phyloP scores from a whole-genome alignment of 306 rosid species.

The Trichosanthes cucumerina region DNA sequence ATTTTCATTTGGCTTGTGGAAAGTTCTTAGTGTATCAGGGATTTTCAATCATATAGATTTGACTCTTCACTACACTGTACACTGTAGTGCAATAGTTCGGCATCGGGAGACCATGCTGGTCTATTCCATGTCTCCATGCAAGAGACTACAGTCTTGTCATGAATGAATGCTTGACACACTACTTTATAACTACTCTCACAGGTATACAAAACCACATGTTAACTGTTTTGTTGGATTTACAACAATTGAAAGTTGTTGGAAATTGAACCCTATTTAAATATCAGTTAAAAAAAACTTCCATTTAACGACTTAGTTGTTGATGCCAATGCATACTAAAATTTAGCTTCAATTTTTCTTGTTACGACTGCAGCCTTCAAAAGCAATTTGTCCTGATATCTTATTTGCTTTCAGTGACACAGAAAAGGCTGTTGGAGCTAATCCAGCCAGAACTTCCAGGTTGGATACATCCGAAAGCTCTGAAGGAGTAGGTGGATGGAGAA shows the following conservation, averaged over 20 bases:
- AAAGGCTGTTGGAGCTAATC: constrained; percentile 18
- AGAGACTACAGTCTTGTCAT: background rate
- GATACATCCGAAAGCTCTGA: constrained; percentile 25
- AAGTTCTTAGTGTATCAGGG: background rate
- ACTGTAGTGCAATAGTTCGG: background rate
- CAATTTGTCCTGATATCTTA: constrained; percentile 19
- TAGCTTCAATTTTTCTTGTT: background rate
- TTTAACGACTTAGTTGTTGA: background rate
- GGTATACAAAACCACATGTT: background rate
- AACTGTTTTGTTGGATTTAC: background rate
- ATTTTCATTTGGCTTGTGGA: background rate
- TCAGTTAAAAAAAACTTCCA: background rate
- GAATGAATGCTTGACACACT: background rate
- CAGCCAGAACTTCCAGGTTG: constrained; percentile 15
- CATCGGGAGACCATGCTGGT: background rate
- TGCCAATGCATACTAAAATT: background rate
- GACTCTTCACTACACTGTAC: background rate
- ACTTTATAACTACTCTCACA: background rate
- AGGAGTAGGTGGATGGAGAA: constrained; percentile 56
- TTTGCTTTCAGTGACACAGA: constrained; percentile 23
- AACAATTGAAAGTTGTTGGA: background rate
- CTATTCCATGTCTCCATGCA: constrained; percentile 6
- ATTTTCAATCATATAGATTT: background rate
- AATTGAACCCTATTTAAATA: background rate
- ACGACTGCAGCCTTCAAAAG: background rate